A percentile compares a stretch with the other conserved stretches of the same genome.
Conservation (phyloP, 495 filamentous ascomycete genomes). For the Oleoguttula mirabilis region DNA sequence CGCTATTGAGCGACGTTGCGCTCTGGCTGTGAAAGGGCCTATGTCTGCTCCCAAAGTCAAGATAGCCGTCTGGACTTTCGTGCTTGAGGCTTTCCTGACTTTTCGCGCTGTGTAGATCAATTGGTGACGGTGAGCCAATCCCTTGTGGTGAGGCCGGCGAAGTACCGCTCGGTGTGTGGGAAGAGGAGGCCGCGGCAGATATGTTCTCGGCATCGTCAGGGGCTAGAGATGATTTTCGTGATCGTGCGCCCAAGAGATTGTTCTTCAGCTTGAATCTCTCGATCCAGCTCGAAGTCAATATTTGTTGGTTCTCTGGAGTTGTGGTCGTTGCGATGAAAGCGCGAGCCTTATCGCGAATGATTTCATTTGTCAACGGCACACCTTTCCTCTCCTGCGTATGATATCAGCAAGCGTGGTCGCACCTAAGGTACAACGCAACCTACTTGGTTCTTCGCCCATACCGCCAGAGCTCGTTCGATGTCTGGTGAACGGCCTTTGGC, state of each 20-base stretch:
- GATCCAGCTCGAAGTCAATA: constrained; percentile 68
- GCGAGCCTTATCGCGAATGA: constrained; percentile 76
- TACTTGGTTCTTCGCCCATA: constrained; percentile 62
- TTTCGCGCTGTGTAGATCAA: constrained; percentile 54
- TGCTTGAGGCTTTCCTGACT: constrained; percentile 54
- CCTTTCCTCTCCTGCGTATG: constrained; percentile 54
- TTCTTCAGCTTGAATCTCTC: constrained; percentile 97
- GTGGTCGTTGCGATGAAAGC: constrained; percentile 66
- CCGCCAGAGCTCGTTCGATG: constrained; percentile 86
- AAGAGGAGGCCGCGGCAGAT: constrained; percentile 29
- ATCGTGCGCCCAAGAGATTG: constrained; percentile 52
- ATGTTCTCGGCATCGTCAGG: constrained; percentile 27
- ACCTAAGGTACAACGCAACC: not conserved
- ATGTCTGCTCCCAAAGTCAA: constrained; percentile 44
- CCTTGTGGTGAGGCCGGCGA: constrained; percentile 62
- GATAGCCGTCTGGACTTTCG: constrained; percentile 37
- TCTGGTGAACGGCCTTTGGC: constrained; percentile 86
- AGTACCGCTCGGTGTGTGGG: constrained; percentile 57
- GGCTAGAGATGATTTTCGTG: constrained; percentile 53
- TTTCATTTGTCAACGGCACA: constrained; percentile 60
- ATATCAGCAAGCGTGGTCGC: constrained; percentile 1
- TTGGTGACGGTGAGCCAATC: constrained; percentile 50
- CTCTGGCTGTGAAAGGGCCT: constrained; percentile 48
- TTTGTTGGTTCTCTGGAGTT: constrained; percentile 63
- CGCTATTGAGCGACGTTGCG: constrained; percentile 45